These are phyloP conservation scores for Salicornia ramosissima DNA, from an alignment of 148 eudicot species.

Conservation along the genomic window DNA sequence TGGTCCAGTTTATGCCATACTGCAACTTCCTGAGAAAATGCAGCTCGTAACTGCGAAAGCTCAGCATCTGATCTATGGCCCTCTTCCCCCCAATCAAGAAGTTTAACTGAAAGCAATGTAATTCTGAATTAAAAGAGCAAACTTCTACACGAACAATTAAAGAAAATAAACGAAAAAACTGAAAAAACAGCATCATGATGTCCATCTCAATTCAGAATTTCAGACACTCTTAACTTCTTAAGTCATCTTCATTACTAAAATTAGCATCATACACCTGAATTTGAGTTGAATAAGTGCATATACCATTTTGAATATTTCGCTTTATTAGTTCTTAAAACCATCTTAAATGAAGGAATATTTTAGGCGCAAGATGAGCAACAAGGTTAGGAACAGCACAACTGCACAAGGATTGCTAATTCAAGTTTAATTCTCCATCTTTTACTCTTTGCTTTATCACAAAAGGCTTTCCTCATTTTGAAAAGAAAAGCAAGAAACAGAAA, in stretches of 20 bases:
- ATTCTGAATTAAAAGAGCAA: not conserved
- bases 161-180: not conserved
- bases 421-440: constrained; percentile 7
- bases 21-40: constrained; percentile 81
- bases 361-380: not conserved
- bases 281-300: too few relatives aligned
- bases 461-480: not conserved
- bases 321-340: too few relatives aligned
- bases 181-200: constrained; percentile 1
- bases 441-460: constrained; percentile 14
- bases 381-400: not conserved
- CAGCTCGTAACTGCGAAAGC: constrained; percentile 63
- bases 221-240: too few relatives aligned
- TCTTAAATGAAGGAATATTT: not conserved
- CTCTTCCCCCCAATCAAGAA: constrained; percentile 95
- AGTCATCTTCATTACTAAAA: too few relatives aligned
- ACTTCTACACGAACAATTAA: not conserved
- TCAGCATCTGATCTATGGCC: constrained; percentile 79
- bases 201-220: not conserved
- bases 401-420: not conserved
- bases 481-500: constrained; percentile 15
- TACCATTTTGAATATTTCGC: too few relatives aligned
- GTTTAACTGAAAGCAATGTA: constrained; percentile 55
- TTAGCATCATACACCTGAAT: too few relatives aligned
- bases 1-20: constrained; percentile 93